Conservation (phyloP, 1,284 basidiomycete species). For the Ganoderma sp. region DNA sequence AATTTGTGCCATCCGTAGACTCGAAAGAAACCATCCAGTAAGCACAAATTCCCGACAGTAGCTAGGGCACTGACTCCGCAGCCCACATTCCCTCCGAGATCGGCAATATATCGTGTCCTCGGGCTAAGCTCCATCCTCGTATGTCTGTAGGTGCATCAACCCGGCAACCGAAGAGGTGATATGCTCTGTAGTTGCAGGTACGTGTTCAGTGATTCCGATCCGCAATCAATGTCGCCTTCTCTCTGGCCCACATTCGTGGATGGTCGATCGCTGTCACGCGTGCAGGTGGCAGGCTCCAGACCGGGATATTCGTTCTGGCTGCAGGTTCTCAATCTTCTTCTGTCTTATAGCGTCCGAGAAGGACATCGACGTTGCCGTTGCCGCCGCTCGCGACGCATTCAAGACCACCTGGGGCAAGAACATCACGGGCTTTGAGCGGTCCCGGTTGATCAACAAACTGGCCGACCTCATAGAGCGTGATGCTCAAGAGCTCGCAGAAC, state of each 20-base stretch:
- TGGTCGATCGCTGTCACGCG: not conserved
- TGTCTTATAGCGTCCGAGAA: constrained; percentile 61
- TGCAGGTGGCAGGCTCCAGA: not conserved
- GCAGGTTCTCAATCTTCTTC: not conserved
- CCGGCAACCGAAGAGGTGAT: constrained; percentile 78
- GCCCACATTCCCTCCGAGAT: constrained; percentile 9
- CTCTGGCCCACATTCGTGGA: not conserved
- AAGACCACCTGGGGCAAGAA: constrained; percentile 91
- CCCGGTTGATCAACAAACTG: constrained; percentile 81
- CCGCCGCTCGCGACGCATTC: constrained; percentile 85
- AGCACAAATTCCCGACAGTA: constrained; percentile 33
- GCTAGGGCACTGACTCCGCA: not conserved
- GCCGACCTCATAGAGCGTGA: constrained; percentile 94
- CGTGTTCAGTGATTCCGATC: constrained; percentile 12
- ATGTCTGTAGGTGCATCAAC: constrained; percentile 60
- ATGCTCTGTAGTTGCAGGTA: constrained; percentile 72
- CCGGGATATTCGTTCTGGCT: not conserved
- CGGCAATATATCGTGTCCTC: not conserved
- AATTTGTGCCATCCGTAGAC: constrained; percentile 76
- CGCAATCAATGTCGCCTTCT: no score
- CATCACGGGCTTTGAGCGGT: constrained; percentile 81
- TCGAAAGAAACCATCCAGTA: constrained; percentile 65
- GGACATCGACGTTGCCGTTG: constrained; percentile 85
- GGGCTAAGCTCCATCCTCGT: constrained; percentile 8
- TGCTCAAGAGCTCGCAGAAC: constrained; percentile 74